A percentile compares a stretch with the other conserved stretches of the same genome.
Evolutionary conservation across 2,329 filamentous ascomycete species (phyloP).

Genomic region (Aspergillus spinulosporus): DNA sequence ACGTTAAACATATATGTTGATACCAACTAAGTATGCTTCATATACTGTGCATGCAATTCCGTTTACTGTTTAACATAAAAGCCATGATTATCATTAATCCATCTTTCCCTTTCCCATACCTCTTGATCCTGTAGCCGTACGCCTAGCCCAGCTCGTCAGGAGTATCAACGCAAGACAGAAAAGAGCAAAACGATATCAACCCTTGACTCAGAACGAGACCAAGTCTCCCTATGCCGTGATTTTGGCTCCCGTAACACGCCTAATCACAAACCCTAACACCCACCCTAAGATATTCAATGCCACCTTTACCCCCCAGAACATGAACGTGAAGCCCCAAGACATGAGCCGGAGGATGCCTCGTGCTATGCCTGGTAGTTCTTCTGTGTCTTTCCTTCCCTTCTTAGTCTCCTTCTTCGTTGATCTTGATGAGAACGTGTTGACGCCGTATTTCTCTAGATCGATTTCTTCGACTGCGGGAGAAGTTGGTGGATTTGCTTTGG

Average conservation of each 20-base stretch:
- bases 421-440: conserved; percentile 35
- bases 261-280: conserved; percentile 41
- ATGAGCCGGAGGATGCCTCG: conserved; percentile 39
- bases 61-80: background rate
- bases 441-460: conserved; percentile 48
- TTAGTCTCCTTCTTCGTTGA: conserved; percentile 12
- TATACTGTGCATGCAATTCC: background rate
- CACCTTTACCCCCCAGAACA: conserved; percentile 40
- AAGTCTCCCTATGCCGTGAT: background rate
- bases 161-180: too few species aligned
- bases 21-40: too few species aligned
- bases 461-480: conserved; percentile 45
- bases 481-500: conserved; percentile 27
- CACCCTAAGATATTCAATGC: conserved; percentile 44
- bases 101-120: too few species aligned
- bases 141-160: background rate
- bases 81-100: conserved; percentile 1
- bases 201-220: background rate
- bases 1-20: too few species aligned
- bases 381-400: conserved; percentile 26
- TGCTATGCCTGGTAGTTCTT: conserved; percentile 42
- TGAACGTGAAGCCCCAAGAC: conserved; percentile 39
- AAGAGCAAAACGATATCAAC: background rate
- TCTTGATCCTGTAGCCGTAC: background rate
- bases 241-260: conserved; percentile 42